Conservation (phyloP, 768 basidiomycete species). For the Wakefieldia striispora region DNA sequence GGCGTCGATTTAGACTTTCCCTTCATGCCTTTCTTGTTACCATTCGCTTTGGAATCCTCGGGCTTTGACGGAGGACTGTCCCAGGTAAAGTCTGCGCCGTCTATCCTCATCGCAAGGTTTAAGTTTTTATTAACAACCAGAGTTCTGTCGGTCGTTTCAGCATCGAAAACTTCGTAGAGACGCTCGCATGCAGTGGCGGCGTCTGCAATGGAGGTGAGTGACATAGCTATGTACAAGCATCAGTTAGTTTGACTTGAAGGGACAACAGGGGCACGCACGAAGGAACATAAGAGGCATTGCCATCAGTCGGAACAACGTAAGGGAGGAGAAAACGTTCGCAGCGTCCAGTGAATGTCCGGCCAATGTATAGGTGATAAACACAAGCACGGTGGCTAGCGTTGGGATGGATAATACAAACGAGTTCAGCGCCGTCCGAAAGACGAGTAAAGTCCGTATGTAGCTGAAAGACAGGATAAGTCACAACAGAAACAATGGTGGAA, state of each 20-base stretch:
- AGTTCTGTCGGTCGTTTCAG: conserved; percentile 67
- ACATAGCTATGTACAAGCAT: conserved; percentile 44
- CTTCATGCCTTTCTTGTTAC: background rate
- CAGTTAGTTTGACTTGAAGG: conserved; percentile 6
- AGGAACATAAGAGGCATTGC: conserved; percentile 78
- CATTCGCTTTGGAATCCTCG: conserved; percentile 26
- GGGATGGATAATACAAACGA: conserved; percentile 73
- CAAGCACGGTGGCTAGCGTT: conserved; percentile 71
- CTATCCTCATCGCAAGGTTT: conserved; percentile 62
- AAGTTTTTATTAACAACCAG: conserved; percentile 52
- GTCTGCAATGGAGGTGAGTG: conserved; percentile 79
- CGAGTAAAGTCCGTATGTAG: conserved; percentile 62
- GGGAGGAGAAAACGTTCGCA: conserved; percentile 76
- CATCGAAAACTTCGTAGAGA: conserved; percentile 78
- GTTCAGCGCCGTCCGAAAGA: conserved; percentile 65
- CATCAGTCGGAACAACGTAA: conserved; percentile 85
- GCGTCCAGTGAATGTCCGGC: conserved; percentile 68
- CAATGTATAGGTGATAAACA: conserved; percentile 74
- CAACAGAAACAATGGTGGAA: conserved; percentile 3
- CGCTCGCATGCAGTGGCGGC: conserved; percentile 78
- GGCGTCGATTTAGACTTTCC: too few species aligned
- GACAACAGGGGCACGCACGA: conserved; percentile 30
- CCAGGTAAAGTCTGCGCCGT: conserved; percentile 81
- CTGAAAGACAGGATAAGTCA: conserved; percentile 28
- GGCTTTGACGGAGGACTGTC: conserved; percentile 50